A percentile compares a stretch with the other conserved stretches of the same genome.
Evolutionary conservation across 140 eudicot genomes (phyloP).

Genomic region (Eryngium alpinum): DNA sequence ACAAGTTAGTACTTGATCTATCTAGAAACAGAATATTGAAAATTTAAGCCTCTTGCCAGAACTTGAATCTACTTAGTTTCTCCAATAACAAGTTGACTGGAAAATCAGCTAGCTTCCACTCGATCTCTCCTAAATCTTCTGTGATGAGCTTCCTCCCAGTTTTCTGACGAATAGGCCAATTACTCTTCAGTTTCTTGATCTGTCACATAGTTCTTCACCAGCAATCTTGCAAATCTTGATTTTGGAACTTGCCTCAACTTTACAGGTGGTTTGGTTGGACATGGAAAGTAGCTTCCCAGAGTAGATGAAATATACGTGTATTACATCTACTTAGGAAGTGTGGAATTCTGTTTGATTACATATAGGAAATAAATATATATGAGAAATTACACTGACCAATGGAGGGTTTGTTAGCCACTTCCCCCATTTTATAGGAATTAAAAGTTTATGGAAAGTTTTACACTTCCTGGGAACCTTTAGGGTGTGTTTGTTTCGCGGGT

Average conservation of each 20-base stretch:
- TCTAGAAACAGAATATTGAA: slow-evolving; percentile 37
- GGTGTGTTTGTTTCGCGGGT: too few species aligned
- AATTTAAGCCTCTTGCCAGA: slow-evolving; percentile 47
- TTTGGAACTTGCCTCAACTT: slow-evolving; percentile 62
- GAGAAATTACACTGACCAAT: too few species aligned
- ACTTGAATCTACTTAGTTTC: slow-evolving; percentile 47
- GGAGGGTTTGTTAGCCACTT: too few species aligned
- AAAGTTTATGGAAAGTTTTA: too few species aligned
- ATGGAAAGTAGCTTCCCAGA: too few species aligned
- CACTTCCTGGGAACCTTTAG: too few species aligned
- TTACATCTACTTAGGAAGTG: too few species aligned
- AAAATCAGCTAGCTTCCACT: slow-evolving; percentile 29
- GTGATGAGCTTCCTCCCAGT: slow-evolving; percentile 38
- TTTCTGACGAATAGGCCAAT: slow-evolving; percentile 22
- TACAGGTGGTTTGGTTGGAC: too few species aligned
- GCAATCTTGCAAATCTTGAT: slow-evolving; percentile 37
- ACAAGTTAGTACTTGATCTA: slow-evolving; percentile 33
- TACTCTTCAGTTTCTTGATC: slow-evolving; percentile 37
- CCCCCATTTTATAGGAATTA: too few species aligned
- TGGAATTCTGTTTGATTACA: too few species aligned
- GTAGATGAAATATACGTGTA: too few species aligned
- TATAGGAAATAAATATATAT: too few species aligned
- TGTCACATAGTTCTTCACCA: slow-evolving; percentile 65
- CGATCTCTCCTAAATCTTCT: slow-evolving; percentile 45
- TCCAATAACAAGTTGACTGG: slow-evolving; percentile 59